Evolutionary conservation across 129 eudicot genomes (phyloP).

Genomic region (Pulicaria dysenterica): DNA sequence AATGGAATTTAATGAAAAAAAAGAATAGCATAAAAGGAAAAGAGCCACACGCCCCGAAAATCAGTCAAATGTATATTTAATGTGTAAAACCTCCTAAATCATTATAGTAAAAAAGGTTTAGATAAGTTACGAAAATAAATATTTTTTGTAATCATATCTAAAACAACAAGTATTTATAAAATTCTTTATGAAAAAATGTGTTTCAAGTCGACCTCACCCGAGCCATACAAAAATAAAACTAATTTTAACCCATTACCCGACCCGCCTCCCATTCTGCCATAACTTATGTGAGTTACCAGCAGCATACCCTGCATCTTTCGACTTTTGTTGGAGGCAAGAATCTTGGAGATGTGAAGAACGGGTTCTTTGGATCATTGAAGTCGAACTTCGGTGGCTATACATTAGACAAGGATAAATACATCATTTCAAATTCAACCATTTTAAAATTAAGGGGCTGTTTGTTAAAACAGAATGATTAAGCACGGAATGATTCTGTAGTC

Average conservation of each 20-base stretch:
- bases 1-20: not conserved
- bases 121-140: not conserved
- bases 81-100: too few species aligned
- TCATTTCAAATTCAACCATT: not conserved
- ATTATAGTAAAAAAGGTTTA: too few species aligned
- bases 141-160: not conserved
- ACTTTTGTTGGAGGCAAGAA: constrained; percentile 88
- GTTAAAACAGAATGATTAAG: too few species aligned
- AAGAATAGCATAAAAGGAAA: not conserved
- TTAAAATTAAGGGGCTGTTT: not conserved
- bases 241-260: not conserved
- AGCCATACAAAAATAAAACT: not conserved
- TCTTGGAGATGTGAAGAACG: constrained; percentile 82
- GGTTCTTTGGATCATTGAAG: constrained; percentile 80
- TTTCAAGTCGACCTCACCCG: not conserved
- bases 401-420: not conserved
- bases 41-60: not conserved
- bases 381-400: constrained; percentile 76
- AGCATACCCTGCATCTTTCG: constrained; percentile 75
- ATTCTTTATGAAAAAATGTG: not conserved
- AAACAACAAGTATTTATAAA: too few species aligned
- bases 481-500: too few species aligned
- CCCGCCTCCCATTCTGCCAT: not conserved
- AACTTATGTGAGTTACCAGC: constrained; percentile 8
- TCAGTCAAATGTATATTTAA: not conserved